A percentile compares a stretch with the other conserved stretches of the same genome.
phyloP scores from a whole-genome alignment of 164 flowering plant species.

The Vitis vinifera region DNA sequence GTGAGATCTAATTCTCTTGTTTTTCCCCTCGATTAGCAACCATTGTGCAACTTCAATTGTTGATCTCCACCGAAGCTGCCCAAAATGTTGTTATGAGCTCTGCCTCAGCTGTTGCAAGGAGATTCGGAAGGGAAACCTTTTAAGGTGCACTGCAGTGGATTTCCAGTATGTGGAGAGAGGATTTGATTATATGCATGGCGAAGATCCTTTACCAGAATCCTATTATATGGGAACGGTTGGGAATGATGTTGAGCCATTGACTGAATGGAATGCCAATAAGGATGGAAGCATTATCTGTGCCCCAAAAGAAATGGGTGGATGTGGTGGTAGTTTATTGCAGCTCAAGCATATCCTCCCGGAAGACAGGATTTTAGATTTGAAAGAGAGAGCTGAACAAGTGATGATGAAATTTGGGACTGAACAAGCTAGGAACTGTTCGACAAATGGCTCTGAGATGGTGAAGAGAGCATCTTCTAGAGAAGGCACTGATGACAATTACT shows the following conservation, averaged over 20 bases:
- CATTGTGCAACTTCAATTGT: conserved; percentile 81
- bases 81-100: conserved; percentile 70
- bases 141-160: conserved; percentile 30
- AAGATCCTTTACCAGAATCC: conserved; percentile 39
- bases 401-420: conserved; percentile 4
- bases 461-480: conserved; percentile 52
- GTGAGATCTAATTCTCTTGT: not conserved
- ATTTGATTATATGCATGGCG: conserved; percentile 63
- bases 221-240: conserved; percentile 4
- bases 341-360: conserved; percentile 63
- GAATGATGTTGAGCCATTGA: conserved; percentile 6
- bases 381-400: conserved; percentile 35
- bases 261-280: conserved; percentile 41
- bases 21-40: conserved; percentile 46
- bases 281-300: conserved; percentile 63
- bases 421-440: conserved; percentile 2
- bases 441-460: conserved; percentile 14
- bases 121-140: conserved; percentile 54
- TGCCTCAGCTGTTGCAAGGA: conserved; percentile 78
- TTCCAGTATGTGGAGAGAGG: conserved; percentile 47
- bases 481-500: conserved; percentile 47
- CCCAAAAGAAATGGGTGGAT: conserved; percentile 70
- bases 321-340: conserved; percentile 56
- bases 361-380: conserved; percentile 49
- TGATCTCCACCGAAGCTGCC: conserved; percentile 85